Evolutionary conservation across 108 stramenopile species (phyloP).

Genomic region (Fragilaria crotonensis): DNA sequence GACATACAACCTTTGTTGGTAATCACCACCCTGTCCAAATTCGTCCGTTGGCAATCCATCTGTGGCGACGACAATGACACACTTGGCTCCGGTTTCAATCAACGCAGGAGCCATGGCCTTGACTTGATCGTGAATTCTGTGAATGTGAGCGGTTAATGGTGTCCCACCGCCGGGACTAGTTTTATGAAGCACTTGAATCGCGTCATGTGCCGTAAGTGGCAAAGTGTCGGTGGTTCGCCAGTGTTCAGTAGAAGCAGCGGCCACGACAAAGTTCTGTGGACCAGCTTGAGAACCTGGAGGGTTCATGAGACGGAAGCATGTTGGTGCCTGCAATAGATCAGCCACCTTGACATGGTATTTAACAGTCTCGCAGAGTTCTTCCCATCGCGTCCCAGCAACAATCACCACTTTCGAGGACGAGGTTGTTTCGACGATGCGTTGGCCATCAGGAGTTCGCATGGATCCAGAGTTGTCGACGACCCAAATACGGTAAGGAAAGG

Average conservation of each 20-base stretch:
- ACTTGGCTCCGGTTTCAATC: slow-evolving; percentile 48
- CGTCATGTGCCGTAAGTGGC: slow-evolving; percentile 5
- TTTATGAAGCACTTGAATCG: slow-evolving; percentile 39
- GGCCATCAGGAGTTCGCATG: slow-evolving; percentile 73
- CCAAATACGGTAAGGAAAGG: slow-evolving; percentile 57
- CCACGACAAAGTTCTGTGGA: slow-evolving; percentile 41
- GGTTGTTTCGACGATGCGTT: slow-evolving; percentile 55
- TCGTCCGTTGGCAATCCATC: slow-evolving; percentile 82
- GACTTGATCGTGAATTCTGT: slow-evolving; percentile 56
- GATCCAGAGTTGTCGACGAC: slow-evolving; percentile 65
- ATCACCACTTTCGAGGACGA: slow-evolving; percentile 25
- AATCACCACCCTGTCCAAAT: slow-evolving; percentile 21
- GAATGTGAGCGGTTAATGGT: slow-evolving; percentile 63
- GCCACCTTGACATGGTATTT: slow-evolving; percentile 53
- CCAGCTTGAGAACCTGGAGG: slow-evolving; percentile 37
- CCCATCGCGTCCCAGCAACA: slow-evolving; percentile 58
- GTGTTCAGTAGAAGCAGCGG: too few species aligned
- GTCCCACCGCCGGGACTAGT: slow-evolving; percentile 66
- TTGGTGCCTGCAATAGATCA: slow-evolving; percentile 37
- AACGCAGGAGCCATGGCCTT: slow-evolving; percentile 37
- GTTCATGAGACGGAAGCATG: slow-evolving; percentile 62
- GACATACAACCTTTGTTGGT: slow-evolving; percentile 28
- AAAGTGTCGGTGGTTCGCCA: background rate
- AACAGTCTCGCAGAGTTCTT: slow-evolving; percentile 48
- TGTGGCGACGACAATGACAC: slow-evolving; percentile 76